Evolutionary conservation across 2,329 filamentous ascomycete genomes (phyloP).

Genomic region (Aspergillus uvarum): DNA sequence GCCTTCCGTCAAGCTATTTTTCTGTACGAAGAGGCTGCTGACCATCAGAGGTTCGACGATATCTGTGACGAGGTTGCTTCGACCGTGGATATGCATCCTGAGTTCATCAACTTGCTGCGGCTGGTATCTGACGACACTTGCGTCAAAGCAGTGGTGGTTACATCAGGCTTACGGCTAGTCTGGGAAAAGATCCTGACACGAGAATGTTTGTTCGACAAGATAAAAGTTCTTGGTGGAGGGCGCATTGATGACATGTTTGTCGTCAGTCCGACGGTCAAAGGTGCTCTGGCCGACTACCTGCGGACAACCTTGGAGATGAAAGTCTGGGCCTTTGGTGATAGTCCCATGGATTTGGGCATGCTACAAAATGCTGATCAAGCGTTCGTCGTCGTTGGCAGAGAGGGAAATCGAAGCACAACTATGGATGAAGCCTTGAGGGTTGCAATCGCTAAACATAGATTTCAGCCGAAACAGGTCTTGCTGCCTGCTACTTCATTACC

Average conservation of each 20-base stretch:
- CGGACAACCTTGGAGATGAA: conserved; percentile 33
- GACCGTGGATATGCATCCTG: conserved; percentile 45
- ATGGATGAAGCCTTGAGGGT: conserved; percentile 52
- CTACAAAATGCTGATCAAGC: conserved; percentile 53
- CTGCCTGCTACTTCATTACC: conserved; percentile 43
- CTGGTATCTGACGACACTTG: conserved; percentile 40
- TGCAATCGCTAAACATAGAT: conserved; percentile 42
- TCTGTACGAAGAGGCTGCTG: conserved; percentile 51
- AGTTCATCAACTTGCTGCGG: conserved; percentile 50
- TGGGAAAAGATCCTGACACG: conserved; percentile 57
- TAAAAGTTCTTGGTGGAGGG: conserved; percentile 56
- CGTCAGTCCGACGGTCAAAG: conserved; percentile 55
- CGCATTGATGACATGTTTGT: conserved; percentile 50
- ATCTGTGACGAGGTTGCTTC: conserved; percentile 49
- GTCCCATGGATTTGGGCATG: conserved; percentile 60
- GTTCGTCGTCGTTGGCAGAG: conserved; percentile 56
- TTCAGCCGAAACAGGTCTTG: conserved; percentile 49
- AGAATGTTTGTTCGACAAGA: conserved; percentile 40
- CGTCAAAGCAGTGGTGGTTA: conserved; percentile 50
- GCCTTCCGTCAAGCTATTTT: conserved; percentile 57
- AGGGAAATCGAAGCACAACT: conserved; percentile 48
- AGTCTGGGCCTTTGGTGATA: conserved; percentile 62
- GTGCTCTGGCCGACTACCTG: conserved; percentile 46
- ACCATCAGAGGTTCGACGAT: conserved; percentile 43
- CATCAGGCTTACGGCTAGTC: conserved; percentile 53